A percentile compares a stretch with the other conserved stretches of the same genome.
phyloP scores from a whole-genome alignment of 805 yeast species.

The Wickerhamiella alocasiicola region DNA sequence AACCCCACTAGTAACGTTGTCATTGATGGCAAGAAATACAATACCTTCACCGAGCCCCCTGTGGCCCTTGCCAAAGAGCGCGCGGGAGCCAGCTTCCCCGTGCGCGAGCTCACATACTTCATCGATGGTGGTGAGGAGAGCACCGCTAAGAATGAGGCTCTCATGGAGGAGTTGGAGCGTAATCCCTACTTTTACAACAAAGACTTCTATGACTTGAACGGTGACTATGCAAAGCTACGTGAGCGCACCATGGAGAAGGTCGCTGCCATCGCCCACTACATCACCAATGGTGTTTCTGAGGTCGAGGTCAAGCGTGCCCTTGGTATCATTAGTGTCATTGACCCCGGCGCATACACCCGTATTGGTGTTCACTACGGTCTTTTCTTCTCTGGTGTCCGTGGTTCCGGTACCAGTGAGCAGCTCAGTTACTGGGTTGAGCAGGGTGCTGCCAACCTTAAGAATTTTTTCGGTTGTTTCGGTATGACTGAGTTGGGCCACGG shows the following conservation, averaged over 20 bases:
- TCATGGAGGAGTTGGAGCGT: conserved; percentile 37
- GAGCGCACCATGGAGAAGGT: conserved; percentile 26
- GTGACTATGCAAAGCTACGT: conserved; percentile 30
- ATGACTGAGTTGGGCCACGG: conserved; percentile 94
- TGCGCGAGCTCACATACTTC: conserved; percentile 31
- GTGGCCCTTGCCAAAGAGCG: conserved; percentile 31
- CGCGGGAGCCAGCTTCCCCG: conserved; percentile 27
- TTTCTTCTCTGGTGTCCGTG: conserved; percentile 67
- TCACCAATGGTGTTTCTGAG: conserved; percentile 23
- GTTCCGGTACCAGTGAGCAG: conserved; percentile 81
- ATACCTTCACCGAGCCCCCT: conserved; percentile 28
- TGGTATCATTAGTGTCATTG: conserved; percentile 30
- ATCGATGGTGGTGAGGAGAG: conserved; percentile 31
- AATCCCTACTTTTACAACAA: conserved; percentile 37
- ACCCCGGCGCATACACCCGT: conserved; percentile 72
- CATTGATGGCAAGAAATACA: conserved; percentile 17
- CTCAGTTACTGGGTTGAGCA: conserved; percentile 70
- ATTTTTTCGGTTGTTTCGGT: conserved; percentile 70
- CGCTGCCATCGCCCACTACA: conserved; percentile 20
- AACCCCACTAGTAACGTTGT: conserved; percentile 14
- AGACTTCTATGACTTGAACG: conserved; percentile 34
- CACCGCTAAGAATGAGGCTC: conserved; percentile 29
- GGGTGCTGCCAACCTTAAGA: conserved; percentile 29
- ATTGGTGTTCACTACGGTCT: conserved; percentile 81
- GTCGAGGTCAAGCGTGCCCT: conserved; percentile 21